Base-by-base conservation (phyloP, 495 filamentous ascomycete genomes). In the Jackrogersella multiformis region DNA sequence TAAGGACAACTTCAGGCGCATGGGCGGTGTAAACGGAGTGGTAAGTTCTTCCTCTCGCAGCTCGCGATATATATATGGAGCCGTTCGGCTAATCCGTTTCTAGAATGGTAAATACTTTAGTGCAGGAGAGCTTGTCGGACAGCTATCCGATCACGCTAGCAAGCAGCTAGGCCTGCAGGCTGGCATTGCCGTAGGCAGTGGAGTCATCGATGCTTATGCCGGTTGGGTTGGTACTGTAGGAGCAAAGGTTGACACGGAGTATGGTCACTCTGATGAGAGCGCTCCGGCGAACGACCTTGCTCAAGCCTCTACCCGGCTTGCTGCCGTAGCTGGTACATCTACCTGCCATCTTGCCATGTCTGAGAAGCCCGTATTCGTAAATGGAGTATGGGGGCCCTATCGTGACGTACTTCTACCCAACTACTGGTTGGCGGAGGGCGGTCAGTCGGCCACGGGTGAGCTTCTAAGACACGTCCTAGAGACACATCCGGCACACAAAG, bases 211-310 rank as follows among this genome's bases (percentile, higher is more conserved):
- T 79, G 94, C 95, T 4, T 99, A 99, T 76, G 95, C 95, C 15
- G 95, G 95, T 21, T 99, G 95, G 95, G 92, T 99, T 61, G 95
- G 95, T 35, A 97, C 94, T 2, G 95, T 99, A n/a, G 94, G 95
- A 52, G 93, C 95, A 12, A 97, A 97, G 76, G 92, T 97, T 61
- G 79, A 90, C 39, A 81, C 96, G 8, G 80, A 78, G 38, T 76
- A 81, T 24, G 82, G 86, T n/a, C 81, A 88, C 18, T 77, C 93
- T 7, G 86, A 85, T 70, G 76, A 81, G 9, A 82, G 82, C 36
- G 80, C 80, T 2, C 79, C 89, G 1, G 85, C 89, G 57, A 94
- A 93, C 77, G 92, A 96, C 74, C 86, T 90, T 23, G 84, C 89
- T 1, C 94, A 97, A 77, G 94, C 93, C n/a, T 99, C 96, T 73